These are phyloP conservation scores for Elsinoe arachidis DNA, from an alignment of 2,329 filamentous ascomycete genomes.

Conservation along the genomic window DNA sequence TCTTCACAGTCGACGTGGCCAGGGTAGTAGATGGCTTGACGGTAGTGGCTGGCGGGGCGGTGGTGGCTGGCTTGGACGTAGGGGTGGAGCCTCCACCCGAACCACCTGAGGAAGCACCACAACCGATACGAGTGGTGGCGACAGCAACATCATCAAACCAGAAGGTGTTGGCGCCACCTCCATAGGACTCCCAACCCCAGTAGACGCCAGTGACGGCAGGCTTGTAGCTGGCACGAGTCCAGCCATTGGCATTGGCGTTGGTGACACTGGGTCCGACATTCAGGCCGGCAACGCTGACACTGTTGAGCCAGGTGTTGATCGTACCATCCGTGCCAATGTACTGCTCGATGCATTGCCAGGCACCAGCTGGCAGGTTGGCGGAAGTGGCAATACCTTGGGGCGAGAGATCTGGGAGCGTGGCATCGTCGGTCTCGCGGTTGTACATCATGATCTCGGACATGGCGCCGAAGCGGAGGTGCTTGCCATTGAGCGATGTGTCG, in stretches of 20 bases:
- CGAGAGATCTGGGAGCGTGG: slow-evolving; percentile 53
- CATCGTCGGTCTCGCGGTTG: slow-evolving; percentile 55
- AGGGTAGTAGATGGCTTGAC: neutral
- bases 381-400: slow-evolving; percentile 51
- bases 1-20: neutral
- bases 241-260: slow-evolving; percentile 46
- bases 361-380: slow-evolving; percentile 40
- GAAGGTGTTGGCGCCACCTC: slow-evolving; percentile 52
- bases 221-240: slow-evolving; percentile 39
- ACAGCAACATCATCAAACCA: slow-evolving; percentile 55
- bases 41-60: neutral
- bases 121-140: slow-evolving; percentile 42
- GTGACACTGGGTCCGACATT: slow-evolving; percentile 39
- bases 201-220: slow-evolving; percentile 49
- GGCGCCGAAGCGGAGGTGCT: slow-evolving; percentile 55
- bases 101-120: slow-evolving; percentile 20
- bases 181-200: slow-evolving; percentile 57
- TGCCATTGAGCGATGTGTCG: slow-evolving; percentile 48
- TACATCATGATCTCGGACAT: slow-evolving; percentile 55
- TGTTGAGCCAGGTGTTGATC: slow-evolving; percentile 54
- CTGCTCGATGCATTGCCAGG: slow-evolving; percentile 55
- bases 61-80: slow-evolving; percentile 4
- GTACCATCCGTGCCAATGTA: slow-evolving; percentile 50
- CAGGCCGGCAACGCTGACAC: slow-evolving; percentile 43
- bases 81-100: slow-evolving; percentile 3